Conservation (phyloP, 371 early-diverging fungal genomes). For the Rhizomucor miehei region DNA sequence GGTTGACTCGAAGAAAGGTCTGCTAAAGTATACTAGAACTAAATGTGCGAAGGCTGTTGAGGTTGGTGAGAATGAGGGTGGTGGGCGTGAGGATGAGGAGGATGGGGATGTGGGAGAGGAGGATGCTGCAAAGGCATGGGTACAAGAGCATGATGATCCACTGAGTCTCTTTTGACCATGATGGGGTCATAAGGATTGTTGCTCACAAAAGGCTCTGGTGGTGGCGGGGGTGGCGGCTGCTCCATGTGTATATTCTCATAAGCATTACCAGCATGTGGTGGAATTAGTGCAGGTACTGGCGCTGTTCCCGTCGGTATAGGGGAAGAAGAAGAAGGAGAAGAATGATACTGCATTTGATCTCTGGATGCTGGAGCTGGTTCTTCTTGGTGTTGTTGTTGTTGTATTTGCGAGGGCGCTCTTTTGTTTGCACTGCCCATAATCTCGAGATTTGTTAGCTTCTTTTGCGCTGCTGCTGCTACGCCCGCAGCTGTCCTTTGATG, state of each 20-base stretch:
- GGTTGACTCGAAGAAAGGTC: too few relatives aligned
- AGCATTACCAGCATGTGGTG: not conserved
- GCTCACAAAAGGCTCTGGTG: not conserved
- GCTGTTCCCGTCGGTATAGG: not conserved
- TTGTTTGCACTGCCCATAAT: conserved; percentile 43
- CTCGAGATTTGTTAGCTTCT: conserved; percentile 35
- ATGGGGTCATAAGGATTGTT: not conserved
- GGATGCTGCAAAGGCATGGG: not conserved
- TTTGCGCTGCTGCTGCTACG: conserved; percentile 44
- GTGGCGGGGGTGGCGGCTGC: not conserved
- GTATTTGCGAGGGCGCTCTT: conserved; percentile 12
- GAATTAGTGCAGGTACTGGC: not conserved
- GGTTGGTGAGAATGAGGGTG: too few relatives aligned
- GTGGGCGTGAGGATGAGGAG: too few relatives aligned
- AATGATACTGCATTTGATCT: too few relatives aligned
- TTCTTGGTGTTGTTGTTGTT: not conserved
- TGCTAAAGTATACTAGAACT: too few relatives aligned
- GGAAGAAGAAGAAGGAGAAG: too few relatives aligned
- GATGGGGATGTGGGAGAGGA: not conserved
- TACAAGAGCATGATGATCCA: not conserved
- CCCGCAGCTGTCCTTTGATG: conserved; percentile 42
- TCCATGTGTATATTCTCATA: not conserved
- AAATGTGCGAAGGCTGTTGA: too few relatives aligned
- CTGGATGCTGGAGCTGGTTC: not conserved
- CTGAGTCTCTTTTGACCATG: not conserved